These are phyloP conservation scores for Scleroderma citrinum DNA, from an alignment of 768 basidiomycete species.

Conservation along the genomic window DNA sequence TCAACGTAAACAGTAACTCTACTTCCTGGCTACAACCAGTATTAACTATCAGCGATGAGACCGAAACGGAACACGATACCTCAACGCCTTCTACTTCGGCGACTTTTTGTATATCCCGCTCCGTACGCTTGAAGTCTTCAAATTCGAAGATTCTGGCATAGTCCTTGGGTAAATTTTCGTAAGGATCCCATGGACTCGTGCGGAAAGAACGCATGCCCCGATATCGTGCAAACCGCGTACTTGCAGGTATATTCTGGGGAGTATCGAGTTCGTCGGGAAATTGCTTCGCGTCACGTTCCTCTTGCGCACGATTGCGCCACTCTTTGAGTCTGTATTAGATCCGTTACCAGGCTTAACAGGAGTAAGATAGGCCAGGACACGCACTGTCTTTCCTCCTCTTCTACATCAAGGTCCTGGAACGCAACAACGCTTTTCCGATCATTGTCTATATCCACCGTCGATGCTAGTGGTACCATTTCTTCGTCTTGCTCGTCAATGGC, in stretches of 20 bases:
- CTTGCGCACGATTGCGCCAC: conserved; percentile 65
- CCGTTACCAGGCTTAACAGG: not conserved
- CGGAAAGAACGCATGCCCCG: conserved; percentile 88
- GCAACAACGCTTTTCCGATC: conserved; percentile 46
- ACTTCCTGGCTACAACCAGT: conserved; percentile 57
- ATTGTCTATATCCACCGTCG: conserved; percentile 50
- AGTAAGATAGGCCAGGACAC: conserved; percentile 16
- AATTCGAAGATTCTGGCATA: conserved; percentile 96
- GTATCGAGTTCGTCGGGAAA: conserved; percentile 98
- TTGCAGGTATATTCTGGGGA: conserved; percentile 75
- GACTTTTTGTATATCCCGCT: conserved; percentile 58
- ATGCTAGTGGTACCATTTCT: conserved; percentile 54
- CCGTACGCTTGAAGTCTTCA: conserved; percentile 88
- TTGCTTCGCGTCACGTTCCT: conserved; percentile 75
- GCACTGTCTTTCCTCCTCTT: conserved; percentile 85
- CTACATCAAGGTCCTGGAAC: conserved; percentile 74
- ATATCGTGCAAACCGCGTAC: conserved; percentile 83
- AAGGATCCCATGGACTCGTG: conserved; percentile 97
- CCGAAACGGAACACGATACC: conserved; percentile 38
- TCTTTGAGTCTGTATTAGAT: conserved; percentile 47
- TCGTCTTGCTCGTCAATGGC: conserved; percentile 47
- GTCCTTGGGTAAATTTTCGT: conserved; percentile 90
- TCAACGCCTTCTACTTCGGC: conserved; percentile 67
- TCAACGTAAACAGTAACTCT: conserved; percentile 75
- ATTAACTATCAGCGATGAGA: not conserved